Conservation (phyloP, 805 yeast species). For the Myxozyma geophila region DNA sequence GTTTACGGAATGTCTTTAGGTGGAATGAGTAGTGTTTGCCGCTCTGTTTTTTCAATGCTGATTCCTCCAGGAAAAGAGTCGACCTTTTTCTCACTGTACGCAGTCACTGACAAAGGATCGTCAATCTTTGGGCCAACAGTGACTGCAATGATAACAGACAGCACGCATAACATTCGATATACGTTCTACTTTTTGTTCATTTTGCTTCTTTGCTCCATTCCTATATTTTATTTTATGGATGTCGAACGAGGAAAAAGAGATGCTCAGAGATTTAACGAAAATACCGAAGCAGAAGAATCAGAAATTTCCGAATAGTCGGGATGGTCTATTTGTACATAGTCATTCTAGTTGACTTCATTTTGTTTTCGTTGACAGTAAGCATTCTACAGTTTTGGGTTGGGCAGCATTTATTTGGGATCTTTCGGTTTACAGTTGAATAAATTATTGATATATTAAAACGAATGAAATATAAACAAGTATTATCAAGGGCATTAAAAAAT, state of each 20-base stretch:
- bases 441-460: too few species aligned
- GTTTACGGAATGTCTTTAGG: constrained; percentile 82
- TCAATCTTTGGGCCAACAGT: constrained; percentile 73
- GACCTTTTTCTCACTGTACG: constrained; percentile 73
- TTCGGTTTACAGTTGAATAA: neutral
- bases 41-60: constrained; percentile 68
- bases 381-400: neutral
- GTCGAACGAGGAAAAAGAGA: constrained; percentile 65
- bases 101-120: constrained; percentile 81
- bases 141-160: constrained; percentile 73
- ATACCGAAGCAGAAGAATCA: constrained; percentile 36
- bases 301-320: neutral
- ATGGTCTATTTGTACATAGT: neutral
- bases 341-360: neutral
- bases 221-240: constrained; percentile 59
- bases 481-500: too few species aligned
- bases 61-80: constrained; percentile 78
- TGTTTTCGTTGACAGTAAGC: neutral
- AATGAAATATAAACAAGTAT: too few species aligned
- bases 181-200: constrained; percentile 67
- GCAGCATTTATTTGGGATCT: neutral
- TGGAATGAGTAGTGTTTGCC: constrained; percentile 68
- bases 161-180: constrained; percentile 72
- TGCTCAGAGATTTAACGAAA: constrained; percentile 52
- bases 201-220: constrained; percentile 60